phyloP scores from a whole-genome alignment of 2,329 filamentous ascomycete genomes.

The Trichophyton rubrum region DNA sequence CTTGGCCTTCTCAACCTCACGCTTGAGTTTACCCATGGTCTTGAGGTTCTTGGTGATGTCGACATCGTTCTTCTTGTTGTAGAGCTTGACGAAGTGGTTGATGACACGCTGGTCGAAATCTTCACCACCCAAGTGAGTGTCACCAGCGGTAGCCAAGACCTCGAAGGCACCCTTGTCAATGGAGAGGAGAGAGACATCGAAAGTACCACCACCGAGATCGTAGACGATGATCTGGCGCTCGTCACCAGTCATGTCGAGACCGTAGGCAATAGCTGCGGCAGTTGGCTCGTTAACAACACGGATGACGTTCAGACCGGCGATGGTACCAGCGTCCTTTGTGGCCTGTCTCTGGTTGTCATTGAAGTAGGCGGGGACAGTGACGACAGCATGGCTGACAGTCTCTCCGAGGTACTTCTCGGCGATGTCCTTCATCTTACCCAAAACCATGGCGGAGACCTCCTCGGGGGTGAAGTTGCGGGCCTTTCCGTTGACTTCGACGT shows the following conservation, averaged over 20 bases:
- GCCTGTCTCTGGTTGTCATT: conserved; percentile 96
- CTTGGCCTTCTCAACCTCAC: conserved; percentile 99
- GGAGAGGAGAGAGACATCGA: conserved; percentile 85
- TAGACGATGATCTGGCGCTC: conserved; percentile 87
- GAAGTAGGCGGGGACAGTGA: conserved; percentile 95
- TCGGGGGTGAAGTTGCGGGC: conserved; percentile 54
- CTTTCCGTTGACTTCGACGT: conserved; percentile 48
- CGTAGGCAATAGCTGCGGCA: conserved; percentile 88
- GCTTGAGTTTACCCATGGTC: conserved; percentile 99
- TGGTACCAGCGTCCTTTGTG: conserved; percentile 86
- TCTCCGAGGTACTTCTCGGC: conserved; percentile 51
- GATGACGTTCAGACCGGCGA: conserved; percentile 87
- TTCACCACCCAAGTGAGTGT: conserved; percentile 95
- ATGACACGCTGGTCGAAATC: conserved; percentile 98
- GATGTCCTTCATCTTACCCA: conserved; percentile 56
- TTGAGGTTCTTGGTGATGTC: conserved; percentile 90
- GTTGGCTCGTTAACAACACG: conserved; percentile 96
- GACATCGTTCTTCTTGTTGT: conserved; percentile 96
- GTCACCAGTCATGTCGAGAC: conserved; percentile 71
- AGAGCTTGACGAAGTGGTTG: conserved; percentile 88
- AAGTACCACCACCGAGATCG: conserved; percentile 88
- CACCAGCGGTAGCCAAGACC: conserved; percentile 87
- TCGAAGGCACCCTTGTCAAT: conserved; percentile 90
- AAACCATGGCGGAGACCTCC: conserved; percentile 55
- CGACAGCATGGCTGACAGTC: conserved; percentile 54